These are phyloP conservation scores for Alternaria consortialis DNA, from an alignment of 2,329 filamentous ascomycete genomes.

Conservation along the genomic window DNA sequence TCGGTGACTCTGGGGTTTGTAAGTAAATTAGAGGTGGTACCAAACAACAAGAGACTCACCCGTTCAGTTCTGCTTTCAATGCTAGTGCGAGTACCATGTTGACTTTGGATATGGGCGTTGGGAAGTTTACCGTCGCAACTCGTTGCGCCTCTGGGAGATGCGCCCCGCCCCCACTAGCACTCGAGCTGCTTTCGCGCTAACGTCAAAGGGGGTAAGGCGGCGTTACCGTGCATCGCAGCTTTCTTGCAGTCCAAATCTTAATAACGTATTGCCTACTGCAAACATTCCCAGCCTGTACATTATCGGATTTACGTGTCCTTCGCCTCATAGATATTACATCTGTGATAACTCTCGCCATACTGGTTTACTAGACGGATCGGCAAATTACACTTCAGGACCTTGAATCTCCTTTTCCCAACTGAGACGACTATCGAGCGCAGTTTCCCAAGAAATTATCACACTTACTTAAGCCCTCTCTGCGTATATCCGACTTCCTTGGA, in stretches of 20 bases:
- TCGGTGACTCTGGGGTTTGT: constrained; percentile 78
- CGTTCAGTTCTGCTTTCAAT: constrained; percentile 50
- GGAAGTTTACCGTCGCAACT: constrained; percentile 3
- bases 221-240: constrained; percentile 11
- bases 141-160: constrained; percentile 8
- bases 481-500: background rate
- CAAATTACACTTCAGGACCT: background rate
- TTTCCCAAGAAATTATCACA: background rate
- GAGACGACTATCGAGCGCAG: background rate
- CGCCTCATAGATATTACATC: no score
- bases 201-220: background rate
- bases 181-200: constrained; percentile 9
- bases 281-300: background rate
- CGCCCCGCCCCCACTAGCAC: constrained; percentile 24
- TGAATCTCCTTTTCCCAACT: background rate
- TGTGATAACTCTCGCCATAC: background rate
- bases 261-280: background rate
- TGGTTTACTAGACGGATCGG: background rate
- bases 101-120: constrained; percentile 3
- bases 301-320: background rate
- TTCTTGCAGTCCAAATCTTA: constrained; percentile 11
- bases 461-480: background rate
- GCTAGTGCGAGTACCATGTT: constrained; percentile 51
- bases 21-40: background rate
- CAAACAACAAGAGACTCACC: constrained; percentile 23